These are phyloP conservation scores for Boletus semigastroideus DNA, from an alignment of 1,284 basidiomycete genomes.

Conservation along the genomic window DNA sequence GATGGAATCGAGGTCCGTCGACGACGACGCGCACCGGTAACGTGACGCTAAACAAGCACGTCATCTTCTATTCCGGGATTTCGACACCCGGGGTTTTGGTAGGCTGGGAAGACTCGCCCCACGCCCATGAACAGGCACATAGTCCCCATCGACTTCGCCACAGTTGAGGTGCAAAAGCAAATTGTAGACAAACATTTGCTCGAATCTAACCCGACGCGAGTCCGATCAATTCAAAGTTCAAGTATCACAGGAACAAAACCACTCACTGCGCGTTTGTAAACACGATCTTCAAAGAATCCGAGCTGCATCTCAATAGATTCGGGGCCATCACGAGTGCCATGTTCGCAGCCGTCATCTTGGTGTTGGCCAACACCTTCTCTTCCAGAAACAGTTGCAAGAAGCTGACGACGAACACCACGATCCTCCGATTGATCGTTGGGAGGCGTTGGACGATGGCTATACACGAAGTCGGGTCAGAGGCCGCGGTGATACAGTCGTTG, in stretches of 20 bases:
- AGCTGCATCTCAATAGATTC: conserved; percentile 80
- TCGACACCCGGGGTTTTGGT: conserved; percentile 33
- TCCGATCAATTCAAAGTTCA: conserved; percentile 1
- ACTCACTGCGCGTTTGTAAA: conserved; percentile 87
- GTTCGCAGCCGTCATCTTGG: conserved; percentile 86
- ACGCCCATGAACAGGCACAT: conserved; percentile 73
- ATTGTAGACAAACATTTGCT: conserved; percentile 85
- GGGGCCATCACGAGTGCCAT: conserved; percentile 85
- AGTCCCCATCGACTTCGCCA: conserved; percentile 69
- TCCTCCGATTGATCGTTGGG: conserved; percentile 81
- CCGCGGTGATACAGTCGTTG: conserved; percentile 78
- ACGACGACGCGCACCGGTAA: too few species aligned
- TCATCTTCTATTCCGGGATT: conserved; percentile 36
- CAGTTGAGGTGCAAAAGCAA: conserved; percentile 79
- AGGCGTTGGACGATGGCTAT: conserved; percentile 73
- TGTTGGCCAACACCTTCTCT: conserved; percentile 65
- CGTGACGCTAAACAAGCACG: neutral
- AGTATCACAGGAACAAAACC: neutral
- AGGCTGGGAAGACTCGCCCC: conserved; percentile 47
- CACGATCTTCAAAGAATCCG: conserved; percentile 79
- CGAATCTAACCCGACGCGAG: conserved; percentile 53
- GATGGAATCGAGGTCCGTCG: too few species aligned
- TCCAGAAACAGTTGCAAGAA: conserved; percentile 87
- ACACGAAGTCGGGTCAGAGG: conserved; percentile 65
- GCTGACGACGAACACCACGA: conserved; percentile 83